Conservation (phyloP, 1,284 basidiomycete species). For the Trichosporon inkin region DNA sequence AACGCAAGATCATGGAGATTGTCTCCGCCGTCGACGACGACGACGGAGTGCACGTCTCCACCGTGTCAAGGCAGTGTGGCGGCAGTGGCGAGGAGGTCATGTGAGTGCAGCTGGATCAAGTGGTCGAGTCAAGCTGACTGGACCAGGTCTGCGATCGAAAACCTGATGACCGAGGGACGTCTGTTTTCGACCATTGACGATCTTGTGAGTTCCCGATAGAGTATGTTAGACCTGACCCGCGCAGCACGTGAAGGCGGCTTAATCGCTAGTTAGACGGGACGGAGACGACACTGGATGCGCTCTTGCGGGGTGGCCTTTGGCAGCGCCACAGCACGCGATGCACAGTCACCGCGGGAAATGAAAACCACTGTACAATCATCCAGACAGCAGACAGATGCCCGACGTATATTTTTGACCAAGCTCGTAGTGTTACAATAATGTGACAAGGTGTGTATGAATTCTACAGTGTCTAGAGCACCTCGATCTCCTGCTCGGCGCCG, state of each 20-base stretch:
- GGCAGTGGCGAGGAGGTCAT: slow-evolving; percentile 45
- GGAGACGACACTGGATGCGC: no score
- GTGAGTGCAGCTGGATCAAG: slow-evolving; percentile 39
- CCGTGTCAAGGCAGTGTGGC: slow-evolving; percentile 53
- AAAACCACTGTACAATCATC: slow-evolving; percentile 8
- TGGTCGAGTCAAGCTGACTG: slow-evolving; percentile 14
- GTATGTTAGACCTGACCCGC: background rate
- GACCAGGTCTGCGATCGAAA: slow-evolving; percentile 61
- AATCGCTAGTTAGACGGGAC: slow-evolving; percentile 3
- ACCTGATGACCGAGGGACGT: slow-evolving; percentile 63
- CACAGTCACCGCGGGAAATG: background rate
- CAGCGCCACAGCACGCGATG: background rate
- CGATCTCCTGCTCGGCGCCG: slow-evolving; percentile 80
- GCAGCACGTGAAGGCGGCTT: slow-evolving; percentile 37
- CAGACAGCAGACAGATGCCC: background rate
- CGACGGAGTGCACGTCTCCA: slow-evolving; percentile 62
- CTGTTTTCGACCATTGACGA: slow-evolving; percentile 68
- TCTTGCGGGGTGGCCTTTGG: no score
- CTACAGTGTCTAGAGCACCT: slow-evolving; percentile 59
- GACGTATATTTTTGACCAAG: background rate
- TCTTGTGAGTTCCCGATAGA: slow-evolving; percentile 38
- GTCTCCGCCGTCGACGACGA: slow-evolving; percentile 52
- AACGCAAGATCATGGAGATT: slow-evolving; percentile 63
- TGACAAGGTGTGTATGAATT: background rate
- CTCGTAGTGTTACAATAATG: background rate